These are phyloP conservation scores for Tarenaya hassleriana DNA, from an alignment of 345 rosid species.

Conservation along the genomic window DNA sequence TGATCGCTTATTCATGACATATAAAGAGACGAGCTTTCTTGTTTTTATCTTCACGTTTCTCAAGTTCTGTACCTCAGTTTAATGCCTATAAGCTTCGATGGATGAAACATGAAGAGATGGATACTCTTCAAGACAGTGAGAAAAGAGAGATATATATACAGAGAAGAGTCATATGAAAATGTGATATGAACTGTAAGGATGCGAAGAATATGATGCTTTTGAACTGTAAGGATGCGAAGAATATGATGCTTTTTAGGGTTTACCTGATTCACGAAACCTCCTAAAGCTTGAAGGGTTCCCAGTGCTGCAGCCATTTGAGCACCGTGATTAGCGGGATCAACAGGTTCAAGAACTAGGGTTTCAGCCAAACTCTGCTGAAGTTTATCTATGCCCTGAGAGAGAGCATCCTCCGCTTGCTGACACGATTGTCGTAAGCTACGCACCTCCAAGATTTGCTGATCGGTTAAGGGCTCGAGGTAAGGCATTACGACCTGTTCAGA, in stretches of 20 bases:
- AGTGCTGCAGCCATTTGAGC: conserved; percentile 49
- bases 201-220: no score
- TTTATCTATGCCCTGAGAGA: conserved; percentile 61
- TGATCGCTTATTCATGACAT: no score
- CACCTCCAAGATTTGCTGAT: conserved; percentile 50
- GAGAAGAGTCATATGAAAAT: no score
- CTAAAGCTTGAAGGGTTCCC: conserved; percentile 64
- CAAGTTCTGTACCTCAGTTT: no score
- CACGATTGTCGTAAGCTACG: conserved; percentile 60
- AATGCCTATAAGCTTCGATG: no score
- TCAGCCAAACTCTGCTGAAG: conserved; percentile 59
- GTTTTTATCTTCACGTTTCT: no score
- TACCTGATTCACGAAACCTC: conserved; percentile 83
- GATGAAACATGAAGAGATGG: no score
- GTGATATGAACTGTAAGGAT: no score
- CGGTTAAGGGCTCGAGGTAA: conserved; percentile 65
- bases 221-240: no score
- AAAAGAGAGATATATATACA: no score
- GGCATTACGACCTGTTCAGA: conserved; percentile 53
- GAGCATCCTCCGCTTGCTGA: conserved; percentile 92
- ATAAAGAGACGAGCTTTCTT: no score
- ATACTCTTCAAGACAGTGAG: no score
- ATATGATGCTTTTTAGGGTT: neutral
- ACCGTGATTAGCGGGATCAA: conserved; percentile 28
- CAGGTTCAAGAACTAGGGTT: conserved; percentile 38